Conservation (phyloP, 495 filamentous ascomycete species). For the Rusavskia elegans region DNA sequence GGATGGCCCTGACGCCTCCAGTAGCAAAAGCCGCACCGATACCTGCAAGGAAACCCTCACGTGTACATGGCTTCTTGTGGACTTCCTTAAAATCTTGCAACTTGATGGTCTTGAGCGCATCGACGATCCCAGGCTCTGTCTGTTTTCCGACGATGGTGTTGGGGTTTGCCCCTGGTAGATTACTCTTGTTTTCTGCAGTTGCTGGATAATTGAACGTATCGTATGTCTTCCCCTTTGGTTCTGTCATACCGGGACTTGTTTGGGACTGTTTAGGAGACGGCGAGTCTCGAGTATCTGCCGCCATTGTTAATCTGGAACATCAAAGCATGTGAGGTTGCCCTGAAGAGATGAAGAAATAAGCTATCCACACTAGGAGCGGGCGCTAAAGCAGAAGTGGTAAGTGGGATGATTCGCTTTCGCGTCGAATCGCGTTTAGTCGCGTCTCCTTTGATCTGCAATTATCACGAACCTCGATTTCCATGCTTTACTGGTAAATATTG, state of each 20-base stretch:
- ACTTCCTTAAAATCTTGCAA: slow-evolving; percentile 54
- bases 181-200: slow-evolving; percentile 25
- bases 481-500: too few species aligned
- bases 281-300: slow-evolving; percentile 35
- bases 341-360: too few species aligned
- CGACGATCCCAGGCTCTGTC: slow-evolving; percentile 35
- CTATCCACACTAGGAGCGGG: too few species aligned
- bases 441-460: too few species aligned
- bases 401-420: too few species aligned
- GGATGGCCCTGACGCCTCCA: slow-evolving; percentile 53
- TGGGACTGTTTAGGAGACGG: neutral
- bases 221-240: slow-evolving; percentile 14
- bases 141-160: slow-evolving; percentile 32
- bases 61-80: slow-evolving; percentile 67
- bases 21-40: slow-evolving; percentile 62
- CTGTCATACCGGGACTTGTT: neutral
- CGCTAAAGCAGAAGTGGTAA: neutral
- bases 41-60: slow-evolving; percentile 66
- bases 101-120: slow-evolving; percentile 50
- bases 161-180: slow-evolving; percentile 24
- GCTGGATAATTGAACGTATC: slow-evolving; percentile 19
- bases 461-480: too few species aligned
- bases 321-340: too few species aligned
- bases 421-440: too few species aligned
- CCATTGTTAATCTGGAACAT: slow-evolving; percentile 22